Evolutionary conservation across 2,329 filamentous ascomycete species (phyloP), one percentile per base, ranked within the genome.

Genomic region (Clonostachys chloroleuca): DNA sequence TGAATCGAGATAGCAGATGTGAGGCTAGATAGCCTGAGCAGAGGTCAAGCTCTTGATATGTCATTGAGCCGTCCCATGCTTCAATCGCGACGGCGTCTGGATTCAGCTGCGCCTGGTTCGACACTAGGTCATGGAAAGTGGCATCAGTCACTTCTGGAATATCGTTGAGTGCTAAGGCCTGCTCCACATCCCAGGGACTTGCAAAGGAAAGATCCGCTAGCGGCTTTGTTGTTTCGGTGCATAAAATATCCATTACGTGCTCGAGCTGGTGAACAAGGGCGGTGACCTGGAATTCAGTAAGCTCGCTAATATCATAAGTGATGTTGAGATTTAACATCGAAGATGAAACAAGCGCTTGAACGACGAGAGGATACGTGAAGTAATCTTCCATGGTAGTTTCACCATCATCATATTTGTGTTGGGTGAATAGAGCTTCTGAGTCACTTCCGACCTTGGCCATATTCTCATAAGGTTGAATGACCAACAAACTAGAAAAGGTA

Each of bases 31-130:
- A 42, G 14, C 44, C 48, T 1, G 48, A 33, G 34, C 47, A 46
- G 12, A 35, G 12, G 17, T 54, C 43, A 10, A 72, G 55, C 34
- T 73, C 61, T 35, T 54, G 42, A 45, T 72, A 73, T 5, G 67
- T 69, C 46, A 66, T 64, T 40, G 54, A 46, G 12, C 64, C 70
- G 49, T 73, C 69, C 67, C 67, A 72, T 2, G 69, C 66, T 37
- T 65, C 54, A 35, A 73, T 61, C n/a, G 70, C 70, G 20, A 34
- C 16, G 6, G 59, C 54, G 14, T 52, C 47, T 1, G 69, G 67
- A 3, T 56, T 52, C 33, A 53, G 55, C 12, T 47, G 50, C 14
- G 64, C 65, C 43, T 64, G 63, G n/a, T 64, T 58, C 4, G 61
- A 59, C 40, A 72, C 59, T 43, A 69, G 49, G 30, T 69, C 65